Percentiles rank a stretch among this genome's conserved stretches.
Conservation (phyloP, 1,139 yeast genomes). For the Kodamaea suecica region DNA sequence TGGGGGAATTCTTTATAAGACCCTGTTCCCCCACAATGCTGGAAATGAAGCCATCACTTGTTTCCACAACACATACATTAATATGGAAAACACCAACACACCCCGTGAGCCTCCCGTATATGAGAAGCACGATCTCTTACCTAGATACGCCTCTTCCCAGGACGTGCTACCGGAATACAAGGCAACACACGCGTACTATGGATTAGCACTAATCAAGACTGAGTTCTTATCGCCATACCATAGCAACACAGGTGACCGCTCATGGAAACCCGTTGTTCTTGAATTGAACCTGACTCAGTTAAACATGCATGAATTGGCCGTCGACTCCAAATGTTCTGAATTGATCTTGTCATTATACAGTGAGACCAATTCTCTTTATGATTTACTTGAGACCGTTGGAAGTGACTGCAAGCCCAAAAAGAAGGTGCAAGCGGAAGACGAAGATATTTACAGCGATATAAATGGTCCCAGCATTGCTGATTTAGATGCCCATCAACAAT, state of each 20-base stretch:
- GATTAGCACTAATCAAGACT: slow-evolving; percentile 33
- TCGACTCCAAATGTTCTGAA: slow-evolving; percentile 23
- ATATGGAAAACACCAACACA: too few relatives aligned
- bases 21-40: too few relatives aligned
- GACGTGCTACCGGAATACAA: slow-evolving; percentile 33
- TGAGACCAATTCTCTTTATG: slow-evolving; percentile 27
- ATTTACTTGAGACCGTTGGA: slow-evolving; percentile 9
- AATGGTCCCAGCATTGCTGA: slow-evolving; percentile 11
- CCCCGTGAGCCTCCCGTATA: background rate
- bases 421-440: slow-evolving; percentile 17
- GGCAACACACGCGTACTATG: slow-evolving; percentile 34
- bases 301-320: slow-evolving; percentile 36
- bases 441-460: slow-evolving; percentile 9
- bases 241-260: slow-evolving; percentile 22
- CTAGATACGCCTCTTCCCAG: slow-evolving; percentile 20
- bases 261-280: slow-evolving; percentile 51
- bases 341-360: slow-evolving; percentile 31
- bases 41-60: too few relatives aligned
- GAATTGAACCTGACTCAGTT: slow-evolving; percentile 59
- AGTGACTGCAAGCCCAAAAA: slow-evolving; percentile 1
- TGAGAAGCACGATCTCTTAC: slow-evolving; percentile 6
- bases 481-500: slow-evolving; percentile 13
- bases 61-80: too few relatives aligned
- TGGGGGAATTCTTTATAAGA: too few relatives aligned
- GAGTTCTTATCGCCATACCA: slow-evolving; percentile 42